Evolutionary conservation across 208 protist species (phyloP).

Genomic region (Trypanosoma mega): DNA sequence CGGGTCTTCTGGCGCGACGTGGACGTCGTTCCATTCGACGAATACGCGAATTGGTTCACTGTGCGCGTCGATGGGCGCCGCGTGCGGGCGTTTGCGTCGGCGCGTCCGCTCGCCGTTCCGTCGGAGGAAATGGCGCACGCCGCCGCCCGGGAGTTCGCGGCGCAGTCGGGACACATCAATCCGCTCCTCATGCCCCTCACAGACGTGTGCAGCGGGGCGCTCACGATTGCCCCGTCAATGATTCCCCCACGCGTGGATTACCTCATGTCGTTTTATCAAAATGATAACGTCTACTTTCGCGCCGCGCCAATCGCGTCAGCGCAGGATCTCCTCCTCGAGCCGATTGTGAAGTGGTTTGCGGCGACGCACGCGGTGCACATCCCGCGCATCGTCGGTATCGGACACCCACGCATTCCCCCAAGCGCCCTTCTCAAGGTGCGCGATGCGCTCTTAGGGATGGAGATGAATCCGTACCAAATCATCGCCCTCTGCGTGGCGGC

Average conservation of each 20-base stretch:
- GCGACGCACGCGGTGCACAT: conserved; percentile 65
- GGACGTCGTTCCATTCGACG: conserved; percentile 57
- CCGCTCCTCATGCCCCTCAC: conserved; percentile 90
- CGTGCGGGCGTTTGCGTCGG: conserved; percentile 89
- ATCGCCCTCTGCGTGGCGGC: conserved; percentile 87
- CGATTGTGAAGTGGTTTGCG: conserved; percentile 81
- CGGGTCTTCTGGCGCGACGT: conserved; percentile 91
- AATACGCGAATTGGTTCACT: conserved; percentile 72
- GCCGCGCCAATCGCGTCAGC: conserved; percentile 57
- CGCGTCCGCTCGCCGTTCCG: conserved; percentile 70
- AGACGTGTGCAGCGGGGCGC: conserved; percentile 86
- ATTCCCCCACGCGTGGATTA: conserved; percentile 88
- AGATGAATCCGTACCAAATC: conserved; percentile 92
- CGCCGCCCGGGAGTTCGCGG: conserved; percentile 85
- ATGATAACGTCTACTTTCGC: conserved; percentile 92
- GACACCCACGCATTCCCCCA: conserved; percentile 67
- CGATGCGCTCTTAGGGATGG: conserved; percentile 66
- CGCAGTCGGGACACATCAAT: conserved; percentile 83
- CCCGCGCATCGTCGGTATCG: conserved; percentile 86
- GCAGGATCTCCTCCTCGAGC: conserved; percentile 76
- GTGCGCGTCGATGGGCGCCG: conserved; percentile 85
- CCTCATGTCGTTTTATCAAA: conserved; percentile 90
- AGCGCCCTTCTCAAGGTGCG: conserved; percentile 55
- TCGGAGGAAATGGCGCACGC: conserved; percentile 80
- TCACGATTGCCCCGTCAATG: conserved; percentile 86